Conservation (phyloP, 2,329 filamentous ascomycete species). For the Botryotinia calthae region DNA sequence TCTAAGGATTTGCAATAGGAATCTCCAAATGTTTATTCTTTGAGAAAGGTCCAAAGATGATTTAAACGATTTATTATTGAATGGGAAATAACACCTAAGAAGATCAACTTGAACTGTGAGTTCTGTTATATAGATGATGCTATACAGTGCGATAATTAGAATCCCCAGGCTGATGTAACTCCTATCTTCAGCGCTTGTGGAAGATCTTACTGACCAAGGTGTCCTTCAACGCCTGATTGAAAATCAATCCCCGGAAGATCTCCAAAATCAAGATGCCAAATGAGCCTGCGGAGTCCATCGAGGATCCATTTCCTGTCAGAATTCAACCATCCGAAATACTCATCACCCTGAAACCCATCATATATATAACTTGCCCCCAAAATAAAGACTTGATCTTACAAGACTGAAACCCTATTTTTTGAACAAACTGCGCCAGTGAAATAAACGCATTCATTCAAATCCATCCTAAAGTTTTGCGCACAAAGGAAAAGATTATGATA, state of each 20-base stretch:
- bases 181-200: too few relatives aligned
- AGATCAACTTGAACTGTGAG: neutral
- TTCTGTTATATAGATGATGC: too few relatives aligned
- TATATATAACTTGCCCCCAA: neutral
- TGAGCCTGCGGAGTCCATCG: neutral
- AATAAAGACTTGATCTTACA: neutral
- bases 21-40: too few relatives aligned
- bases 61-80: neutral
- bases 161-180: neutral
- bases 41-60: neutral
- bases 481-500: neutral
- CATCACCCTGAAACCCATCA: neutral
- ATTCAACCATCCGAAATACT: neutral
- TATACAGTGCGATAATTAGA: neutral
- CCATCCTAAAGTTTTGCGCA: neutral
- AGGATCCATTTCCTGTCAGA: neutral
- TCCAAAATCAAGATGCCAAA: neutral
- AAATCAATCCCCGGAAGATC: too few relatives aligned
- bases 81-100: neutral
- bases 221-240: too few relatives aligned
- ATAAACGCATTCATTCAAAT: neutral
- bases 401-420: neutral
- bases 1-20: neutral
- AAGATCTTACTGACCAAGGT: too few relatives aligned
- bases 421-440: neutral